Evolutionary conservation across 805 yeast genomes (phyloP).

Genomic region (Schwanniomyces polymorphus): DNA sequence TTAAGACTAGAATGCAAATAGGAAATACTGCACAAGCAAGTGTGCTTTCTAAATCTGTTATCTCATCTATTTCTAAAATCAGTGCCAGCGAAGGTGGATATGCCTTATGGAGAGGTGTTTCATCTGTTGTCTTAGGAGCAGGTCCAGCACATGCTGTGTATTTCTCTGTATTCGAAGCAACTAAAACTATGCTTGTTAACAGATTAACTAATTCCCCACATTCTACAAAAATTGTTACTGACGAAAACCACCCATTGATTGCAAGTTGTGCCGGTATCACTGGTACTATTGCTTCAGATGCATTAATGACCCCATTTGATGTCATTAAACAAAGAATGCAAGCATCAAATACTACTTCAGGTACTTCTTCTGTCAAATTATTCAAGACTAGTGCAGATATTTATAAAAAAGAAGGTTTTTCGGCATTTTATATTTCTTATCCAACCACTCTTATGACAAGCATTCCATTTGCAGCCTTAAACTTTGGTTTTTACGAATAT

Average conservation of each 20-base stretch:
- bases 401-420: conserved; percentile 62
- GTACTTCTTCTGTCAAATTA: conserved; percentile 22
- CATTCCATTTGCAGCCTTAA: conserved; percentile 92
- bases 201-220: conserved; percentile 29
- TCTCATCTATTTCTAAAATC: conserved; percentile 70
- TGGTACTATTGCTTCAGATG: conserved; percentile 92
- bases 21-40: conserved; percentile 12
- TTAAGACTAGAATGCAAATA: conserved; percentile 93
- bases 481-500: conserved; percentile 90
- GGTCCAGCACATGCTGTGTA: conserved; percentile 99
- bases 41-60: conserved; percentile 41
- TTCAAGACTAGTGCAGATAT: conserved; percentile 45
- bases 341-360: conserved; percentile 18
- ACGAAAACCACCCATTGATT: conserved; percentile 73
- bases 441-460: conserved; percentile 92
- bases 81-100: conserved; percentile 85
- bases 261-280: conserved; percentile 88
- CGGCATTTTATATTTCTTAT: conserved; percentile 88
- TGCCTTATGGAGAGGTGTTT: conserved; percentile 91
- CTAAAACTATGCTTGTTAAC: conserved; percentile 59
- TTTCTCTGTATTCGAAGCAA: conserved; percentile 87
- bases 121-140: conserved; percentile 92
- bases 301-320: conserved; percentile 96
- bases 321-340: conserved; percentile 96
- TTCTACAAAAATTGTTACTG: conserved; percentile 49